phyloP scores from a whole-genome alignment of 2,329 filamentous ascomycete genomes.

The Pyricularia grisea region DNA sequence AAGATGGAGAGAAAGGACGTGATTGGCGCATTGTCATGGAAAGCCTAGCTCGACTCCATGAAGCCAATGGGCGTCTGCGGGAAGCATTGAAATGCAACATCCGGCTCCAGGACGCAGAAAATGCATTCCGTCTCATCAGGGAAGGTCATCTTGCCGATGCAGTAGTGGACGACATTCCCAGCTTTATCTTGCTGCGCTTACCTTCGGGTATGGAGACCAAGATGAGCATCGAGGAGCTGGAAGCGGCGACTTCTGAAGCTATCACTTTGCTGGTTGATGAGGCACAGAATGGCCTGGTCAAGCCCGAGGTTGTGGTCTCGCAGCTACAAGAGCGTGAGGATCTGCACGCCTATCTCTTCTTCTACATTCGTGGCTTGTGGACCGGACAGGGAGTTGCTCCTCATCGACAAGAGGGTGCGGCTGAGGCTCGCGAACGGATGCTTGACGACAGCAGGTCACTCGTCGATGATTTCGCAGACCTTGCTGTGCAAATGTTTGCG shows the following conservation, averaged over 20 bases:
- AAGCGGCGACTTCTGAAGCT: slow-evolving; percentile 72
- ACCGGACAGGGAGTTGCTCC: slow-evolving; percentile 51
- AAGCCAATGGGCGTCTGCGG: slow-evolving; percentile 69
- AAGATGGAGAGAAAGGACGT: slow-evolving; percentile 60
- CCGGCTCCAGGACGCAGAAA: slow-evolving; percentile 81
- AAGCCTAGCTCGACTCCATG: slow-evolving; percentile 72
- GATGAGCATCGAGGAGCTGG: slow-evolving; percentile 61
- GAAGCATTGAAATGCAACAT: slow-evolving; percentile 89
- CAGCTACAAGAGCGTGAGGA: slow-evolving; percentile 55
- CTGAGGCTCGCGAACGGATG: slow-evolving; percentile 46
- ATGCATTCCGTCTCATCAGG: slow-evolving; percentile 75
- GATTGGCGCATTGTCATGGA: slow-evolving; percentile 91
- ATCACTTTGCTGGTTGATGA: slow-evolving; percentile 83
- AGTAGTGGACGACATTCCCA: slow-evolving; percentile 80
- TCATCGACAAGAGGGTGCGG: slow-evolving; percentile 31
- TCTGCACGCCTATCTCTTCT: slow-evolving; percentile 71
- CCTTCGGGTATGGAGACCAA: slow-evolving; percentile 57
- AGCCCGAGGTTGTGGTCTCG: slow-evolving; percentile 64
- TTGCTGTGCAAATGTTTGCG: slow-evolving; percentile 79
- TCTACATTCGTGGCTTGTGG: slow-evolving; percentile 87
- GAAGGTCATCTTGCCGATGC: slow-evolving; percentile 87
- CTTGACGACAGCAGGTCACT: slow-evolving; percentile 54
- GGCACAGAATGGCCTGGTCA: slow-evolving; percentile 79
- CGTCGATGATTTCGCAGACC: slow-evolving; percentile 79
- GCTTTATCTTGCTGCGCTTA: slow-evolving; percentile 81